These are phyloP conservation scores for Kodamaea nitidulidarum DNA, from an alignment of 805 yeast genomes.

Conservation along the genomic window DNA sequence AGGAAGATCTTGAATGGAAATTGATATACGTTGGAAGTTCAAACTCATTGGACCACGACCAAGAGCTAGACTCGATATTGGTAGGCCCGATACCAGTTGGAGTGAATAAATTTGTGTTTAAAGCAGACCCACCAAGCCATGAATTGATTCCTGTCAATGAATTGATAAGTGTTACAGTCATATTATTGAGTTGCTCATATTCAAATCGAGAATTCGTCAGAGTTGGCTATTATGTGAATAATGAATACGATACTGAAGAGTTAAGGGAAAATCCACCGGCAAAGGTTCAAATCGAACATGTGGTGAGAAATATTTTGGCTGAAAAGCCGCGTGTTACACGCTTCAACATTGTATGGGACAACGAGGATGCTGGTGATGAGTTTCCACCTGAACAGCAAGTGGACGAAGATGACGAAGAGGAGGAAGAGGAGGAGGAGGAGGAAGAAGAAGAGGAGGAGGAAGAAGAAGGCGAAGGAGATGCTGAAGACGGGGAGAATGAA, in stretches of 20 bases:
- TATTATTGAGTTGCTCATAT: slow-evolving; percentile 86
- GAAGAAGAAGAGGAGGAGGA: slow-evolving; percentile 21
- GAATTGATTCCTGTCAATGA: slow-evolving; percentile 95
- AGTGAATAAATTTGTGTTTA: slow-evolving; percentile 83
- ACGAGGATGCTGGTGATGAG: slow-evolving; percentile 59
- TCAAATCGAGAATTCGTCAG: slow-evolving; percentile 92
- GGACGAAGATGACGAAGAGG: slow-evolving; percentile 46
- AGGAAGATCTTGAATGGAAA: slow-evolving; percentile 95
- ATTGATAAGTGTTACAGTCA: slow-evolving; percentile 91
- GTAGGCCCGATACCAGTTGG: slow-evolving; percentile 99
- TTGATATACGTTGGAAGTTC: slow-evolving; percentile 96
- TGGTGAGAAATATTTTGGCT: slow-evolving; percentile 89
- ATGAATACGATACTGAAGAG: slow-evolving; percentile 93
- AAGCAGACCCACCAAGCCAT: slow-evolving; percentile 96
- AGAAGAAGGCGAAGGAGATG: slow-evolving; percentile 10
- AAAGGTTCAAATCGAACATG: slow-evolving; percentile 90
- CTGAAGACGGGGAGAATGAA: slow-evolving; percentile 33
- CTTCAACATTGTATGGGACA: slow-evolving; percentile 96
- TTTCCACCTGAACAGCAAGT: slow-evolving; percentile 69
- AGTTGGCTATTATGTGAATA: slow-evolving; percentile 96
- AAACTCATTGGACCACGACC: slow-evolving; percentile 91
- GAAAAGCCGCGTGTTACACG: slow-evolving; percentile 97
- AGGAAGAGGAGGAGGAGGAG: slow-evolving; percentile 26
- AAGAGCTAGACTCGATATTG: slow-evolving; percentile 90
- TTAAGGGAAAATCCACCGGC: slow-evolving; percentile 90